phyloP scores from a whole-genome alignment of 495 filamentous ascomycete species.

The Choiromyces venosus region DNA sequence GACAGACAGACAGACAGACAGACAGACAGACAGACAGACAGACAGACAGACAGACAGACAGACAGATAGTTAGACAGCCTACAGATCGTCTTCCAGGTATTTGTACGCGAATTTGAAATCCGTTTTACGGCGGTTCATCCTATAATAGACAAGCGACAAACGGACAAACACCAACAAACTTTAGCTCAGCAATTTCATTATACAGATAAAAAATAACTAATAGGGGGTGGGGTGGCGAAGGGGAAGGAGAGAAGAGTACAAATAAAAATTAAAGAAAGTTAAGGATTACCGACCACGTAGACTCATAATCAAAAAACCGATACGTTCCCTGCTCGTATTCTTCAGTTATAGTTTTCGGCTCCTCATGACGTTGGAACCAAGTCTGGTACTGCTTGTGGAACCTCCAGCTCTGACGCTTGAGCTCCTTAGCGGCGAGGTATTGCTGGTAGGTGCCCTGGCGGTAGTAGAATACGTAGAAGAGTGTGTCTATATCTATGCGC shows the following conservation, averaged over 20 bases:
- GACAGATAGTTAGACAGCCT: conserved; percentile 25
- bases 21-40: background rate
- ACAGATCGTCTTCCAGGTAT: conserved; percentile 89
- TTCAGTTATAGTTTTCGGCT: conserved; percentile 96
- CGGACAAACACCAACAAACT: conserved; percentile 22
- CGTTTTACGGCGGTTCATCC: conserved; percentile 98
- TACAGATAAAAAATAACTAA: conserved; percentile 12
- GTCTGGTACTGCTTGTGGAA: conserved; percentile 99
- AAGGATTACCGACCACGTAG: conserved; percentile 73
- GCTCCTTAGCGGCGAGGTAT: conserved; percentile 87
- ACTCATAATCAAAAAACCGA: conserved; percentile 98
- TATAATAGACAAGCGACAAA: conserved; percentile 45
- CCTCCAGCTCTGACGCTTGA: conserved; percentile 95
- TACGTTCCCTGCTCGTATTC: conserved; percentile 98
- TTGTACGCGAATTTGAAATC: conserved; percentile 99
- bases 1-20: background rate
- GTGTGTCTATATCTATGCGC: conserved; percentile 84
- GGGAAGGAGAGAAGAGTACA: conserved; percentile 5
- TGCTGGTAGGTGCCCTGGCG: conserved; percentile 93
- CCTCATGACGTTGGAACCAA: conserved; percentile 97
- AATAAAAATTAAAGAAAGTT: conserved; percentile 14
- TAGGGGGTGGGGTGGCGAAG: conserved; percentile 9
- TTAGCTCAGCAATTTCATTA: conserved; percentile 4
- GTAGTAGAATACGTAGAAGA: conserved; percentile 99
- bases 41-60: too few relatives aligned